A percentile compares a stretch with the other conserved stretches of the same genome.
phyloP scores from a whole-genome alignment of 2,329 filamentous ascomycete species.

The Trichoderma sp. region DNA sequence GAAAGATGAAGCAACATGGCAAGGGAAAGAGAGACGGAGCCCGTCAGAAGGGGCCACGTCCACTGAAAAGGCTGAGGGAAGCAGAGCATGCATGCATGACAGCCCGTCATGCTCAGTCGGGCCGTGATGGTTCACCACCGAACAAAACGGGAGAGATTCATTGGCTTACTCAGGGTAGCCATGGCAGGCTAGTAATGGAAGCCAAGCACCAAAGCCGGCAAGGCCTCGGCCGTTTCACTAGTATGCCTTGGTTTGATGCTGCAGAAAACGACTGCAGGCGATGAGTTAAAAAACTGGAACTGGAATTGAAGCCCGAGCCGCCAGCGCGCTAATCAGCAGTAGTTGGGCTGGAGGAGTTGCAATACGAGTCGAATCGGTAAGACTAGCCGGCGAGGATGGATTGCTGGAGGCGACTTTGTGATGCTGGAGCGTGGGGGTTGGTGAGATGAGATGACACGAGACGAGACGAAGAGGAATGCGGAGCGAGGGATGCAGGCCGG shows the following conservation, averaged over 20 bases:
- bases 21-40: background rate
- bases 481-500: background rate
- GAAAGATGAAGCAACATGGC: background rate
- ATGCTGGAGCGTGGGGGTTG: background rate
- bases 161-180: conserved; percentile 22
- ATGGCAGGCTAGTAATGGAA: conserved; percentile 18
- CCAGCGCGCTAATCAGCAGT: conserved; percentile 5
- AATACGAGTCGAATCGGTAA: background rate
- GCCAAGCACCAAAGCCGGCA: conserved; percentile 11
- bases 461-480: background rate
- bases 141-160: conserved; percentile 17
- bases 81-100: background rate
- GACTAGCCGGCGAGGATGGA: background rate
- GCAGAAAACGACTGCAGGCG: conserved; percentile 7
- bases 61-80: conserved; percentile 1
- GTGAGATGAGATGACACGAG: background rate
- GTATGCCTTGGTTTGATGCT: conserved; percentile 13
- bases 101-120: conserved; percentile 6
- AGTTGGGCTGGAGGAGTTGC: no score
- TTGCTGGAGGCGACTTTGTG: background rate
- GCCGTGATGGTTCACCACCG: conserved; percentile 9
- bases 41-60: background rate
- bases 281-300: conserved; percentile 2
- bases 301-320: conserved; percentile 14
- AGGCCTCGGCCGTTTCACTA: conserved; percentile 21